Percentiles rank a stretch among this genome's conserved stretches.
These are phyloP conservation scores for Amaranthus cruentus DNA, from an alignment of 148 eudicot species.

Conservation along the genomic window DNA sequence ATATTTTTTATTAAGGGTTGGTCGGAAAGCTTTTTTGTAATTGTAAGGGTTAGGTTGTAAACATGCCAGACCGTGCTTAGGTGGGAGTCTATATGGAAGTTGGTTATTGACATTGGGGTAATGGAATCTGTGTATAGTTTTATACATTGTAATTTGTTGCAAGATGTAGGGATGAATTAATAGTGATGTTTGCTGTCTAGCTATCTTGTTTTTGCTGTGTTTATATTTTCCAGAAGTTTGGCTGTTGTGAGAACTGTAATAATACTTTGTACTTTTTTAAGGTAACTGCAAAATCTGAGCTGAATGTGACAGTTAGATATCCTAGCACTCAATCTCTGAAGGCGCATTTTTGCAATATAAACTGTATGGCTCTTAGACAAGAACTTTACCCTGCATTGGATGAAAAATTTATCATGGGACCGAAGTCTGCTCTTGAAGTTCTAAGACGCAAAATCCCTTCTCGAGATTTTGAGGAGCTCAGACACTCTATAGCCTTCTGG, in stretches of 20 bases:
- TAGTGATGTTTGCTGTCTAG: neutral
- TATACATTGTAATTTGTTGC: conserved; percentile 17
- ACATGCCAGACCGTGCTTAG: no score
- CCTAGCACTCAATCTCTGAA: conserved; percentile 60
- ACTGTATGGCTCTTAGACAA: conserved; percentile 13
- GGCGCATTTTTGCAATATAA: conserved; percentile 37
- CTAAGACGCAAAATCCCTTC: conserved; percentile 44
- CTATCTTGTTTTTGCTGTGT: neutral
- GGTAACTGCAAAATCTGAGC: conserved; percentile 67
- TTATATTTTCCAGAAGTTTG: neutral
- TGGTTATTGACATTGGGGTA: neutral
- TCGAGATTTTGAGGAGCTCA: conserved; percentile 36
- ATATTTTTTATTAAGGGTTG: no score
- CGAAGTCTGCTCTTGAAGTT: conserved; percentile 44
- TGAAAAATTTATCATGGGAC: conserved; percentile 54
- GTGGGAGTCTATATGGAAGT: no score
- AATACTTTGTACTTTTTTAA: conserved; percentile 16
- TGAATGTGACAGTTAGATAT: conserved; percentile 49
- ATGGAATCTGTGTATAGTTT: neutral
- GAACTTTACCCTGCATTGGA: conserved; percentile 58
- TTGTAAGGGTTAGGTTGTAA: no score
- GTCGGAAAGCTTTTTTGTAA: no score
- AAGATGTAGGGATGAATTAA: neutral
- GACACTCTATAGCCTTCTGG: conserved; percentile 56
- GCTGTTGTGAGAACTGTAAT: neutral